Percentiles rank a stretch among this genome's conserved stretches.
Evolutionary conservation across 2,329 filamentous ascomycete genomes (phyloP).

Genomic region (Tympanopsis confertula): DNA sequence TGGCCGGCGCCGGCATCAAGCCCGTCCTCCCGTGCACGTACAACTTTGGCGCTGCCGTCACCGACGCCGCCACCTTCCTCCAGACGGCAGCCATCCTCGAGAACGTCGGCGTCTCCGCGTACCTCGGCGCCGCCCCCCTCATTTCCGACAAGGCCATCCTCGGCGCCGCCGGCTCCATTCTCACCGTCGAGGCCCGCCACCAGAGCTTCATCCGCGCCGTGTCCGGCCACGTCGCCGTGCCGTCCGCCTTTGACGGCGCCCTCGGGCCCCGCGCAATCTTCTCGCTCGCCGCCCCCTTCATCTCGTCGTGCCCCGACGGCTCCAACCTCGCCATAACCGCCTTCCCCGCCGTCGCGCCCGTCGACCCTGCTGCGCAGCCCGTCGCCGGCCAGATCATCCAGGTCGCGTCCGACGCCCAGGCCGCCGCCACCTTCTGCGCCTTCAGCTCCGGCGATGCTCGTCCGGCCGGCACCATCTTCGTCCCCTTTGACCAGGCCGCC

Average conservation of each 20-base stretch:
- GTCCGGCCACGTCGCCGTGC: constrained; percentile 43
- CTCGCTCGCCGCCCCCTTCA: constrained; percentile 63
- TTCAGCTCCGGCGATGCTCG: constrained; percentile 48
- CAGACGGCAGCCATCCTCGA: constrained; percentile 60
- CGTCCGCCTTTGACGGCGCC: constrained; percentile 59
- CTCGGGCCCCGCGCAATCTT: constrained; percentile 60
- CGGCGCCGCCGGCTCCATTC: constrained; percentile 55
- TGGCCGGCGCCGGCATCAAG: constrained; percentile 48
- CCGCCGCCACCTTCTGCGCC: constrained; percentile 46
- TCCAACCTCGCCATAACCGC: constrained; percentile 51
- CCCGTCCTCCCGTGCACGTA: constrained; percentile 62
- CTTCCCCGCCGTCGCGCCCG: constrained; percentile 47
- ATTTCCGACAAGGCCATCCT: constrained; percentile 48
- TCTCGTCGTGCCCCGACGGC: constrained; percentile 55
- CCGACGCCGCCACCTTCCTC: constrained; percentile 55
- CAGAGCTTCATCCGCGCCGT: constrained; percentile 60
- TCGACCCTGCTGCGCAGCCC: constrained; percentile 25
- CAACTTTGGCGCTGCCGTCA: constrained; percentile 51
- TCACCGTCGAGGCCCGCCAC: constrained; percentile 64
- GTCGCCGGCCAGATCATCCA: constrained; percentile 29
- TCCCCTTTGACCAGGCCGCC: constrained; percentile 36
- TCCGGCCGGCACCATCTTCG: constrained; percentile 48
- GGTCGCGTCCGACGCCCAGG: constrained; percentile 36
- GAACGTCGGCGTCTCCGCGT: constrained; percentile 63
- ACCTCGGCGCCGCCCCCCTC: constrained; percentile 59